phyloP scores from a whole-genome alignment of 2,329 filamentous ascomycete species.

The Capronia americana region DNA sequence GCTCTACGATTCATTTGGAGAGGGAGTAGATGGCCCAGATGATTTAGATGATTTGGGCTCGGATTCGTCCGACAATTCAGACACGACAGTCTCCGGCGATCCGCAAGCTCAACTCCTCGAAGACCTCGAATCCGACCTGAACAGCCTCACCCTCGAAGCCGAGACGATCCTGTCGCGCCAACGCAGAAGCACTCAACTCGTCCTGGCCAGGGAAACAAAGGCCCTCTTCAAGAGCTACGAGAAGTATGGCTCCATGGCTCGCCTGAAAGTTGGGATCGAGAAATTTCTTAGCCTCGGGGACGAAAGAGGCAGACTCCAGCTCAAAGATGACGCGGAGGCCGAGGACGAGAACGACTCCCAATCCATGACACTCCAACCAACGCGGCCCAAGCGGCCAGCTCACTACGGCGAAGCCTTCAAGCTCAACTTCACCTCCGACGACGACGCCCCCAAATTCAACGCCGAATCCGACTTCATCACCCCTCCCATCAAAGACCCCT shows the following conservation, averaged over 20 bases:
- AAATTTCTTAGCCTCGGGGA: constrained; percentile 29
- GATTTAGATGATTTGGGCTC: not conserved
- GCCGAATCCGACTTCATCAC: constrained; percentile 4
- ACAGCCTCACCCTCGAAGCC: constrained; percentile 32
- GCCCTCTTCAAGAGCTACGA: constrained; percentile 35
- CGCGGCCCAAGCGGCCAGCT: constrained; percentile 11
- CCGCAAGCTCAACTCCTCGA: constrained; percentile 20
- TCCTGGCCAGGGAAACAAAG: constrained; percentile 27
- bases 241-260: constrained; percentile 34
- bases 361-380: not conserved
- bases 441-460: constrained; percentile 23
- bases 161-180: constrained; percentile 33
- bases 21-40: not conserved
- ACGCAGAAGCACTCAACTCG: constrained; percentile 32
- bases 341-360: constrained; percentile 6
- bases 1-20: constrained; percentile 4
- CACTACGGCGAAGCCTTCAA: constrained; percentile 32
- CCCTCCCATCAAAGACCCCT: constrained; percentile 1
- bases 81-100: not conserved
- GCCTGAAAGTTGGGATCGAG: constrained; percentile 29
- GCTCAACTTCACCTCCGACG: constrained; percentile 28
- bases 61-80: not conserved
- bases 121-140: constrained; percentile 22
- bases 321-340: constrained; percentile 20
- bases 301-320: constrained; percentile 18